Percentiles rank a stretch among this genome's conserved stretches.
Conservation (phyloP, 2,329 filamentous ascomycete species). For the Apiospora phragmitis region DNA sequence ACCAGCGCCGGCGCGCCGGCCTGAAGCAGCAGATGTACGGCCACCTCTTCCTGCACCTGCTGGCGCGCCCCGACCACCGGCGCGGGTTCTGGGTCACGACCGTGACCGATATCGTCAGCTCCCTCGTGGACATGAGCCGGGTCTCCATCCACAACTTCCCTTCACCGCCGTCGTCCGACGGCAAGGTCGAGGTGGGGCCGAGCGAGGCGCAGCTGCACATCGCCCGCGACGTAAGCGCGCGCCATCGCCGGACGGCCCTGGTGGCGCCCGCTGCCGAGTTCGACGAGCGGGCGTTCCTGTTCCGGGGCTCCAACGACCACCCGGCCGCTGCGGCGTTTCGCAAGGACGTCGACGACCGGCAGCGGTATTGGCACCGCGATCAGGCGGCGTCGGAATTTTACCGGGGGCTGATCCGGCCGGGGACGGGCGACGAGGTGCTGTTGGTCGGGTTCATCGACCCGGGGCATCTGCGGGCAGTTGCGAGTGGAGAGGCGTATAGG, state of each 20-base stretch:
- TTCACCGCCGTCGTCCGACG: conserved; percentile 5
- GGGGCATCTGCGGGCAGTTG: not conserved
- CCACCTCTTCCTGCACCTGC: conserved; percentile 14
- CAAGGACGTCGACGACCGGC: conserved; percentile 18
- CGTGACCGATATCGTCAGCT: conserved; percentile 17
- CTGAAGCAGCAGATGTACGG: conserved; percentile 15
- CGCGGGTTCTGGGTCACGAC: conserved; percentile 16
- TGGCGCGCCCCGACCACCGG: conserved; percentile 7
- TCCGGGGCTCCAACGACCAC: conserved; percentile 15
- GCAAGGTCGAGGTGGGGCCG: not conserved
- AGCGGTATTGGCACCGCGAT: conserved; percentile 16
- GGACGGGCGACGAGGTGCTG: conserved; percentile 18
- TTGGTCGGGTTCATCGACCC: conserved; percentile 16
- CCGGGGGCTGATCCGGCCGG: conserved; percentile 12
- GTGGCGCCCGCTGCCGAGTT: conserved; percentile 13
- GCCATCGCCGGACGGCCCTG: conserved; percentile 8
- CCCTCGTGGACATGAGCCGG: conserved; percentile 17
- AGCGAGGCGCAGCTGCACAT: conserved; percentile 8
- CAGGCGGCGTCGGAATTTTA: conserved; percentile 14
- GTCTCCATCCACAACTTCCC: conserved; percentile 14
- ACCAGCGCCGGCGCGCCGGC: conserved; percentile 10
- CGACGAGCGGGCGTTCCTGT: conserved; percentile 18
- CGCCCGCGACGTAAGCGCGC: conserved; percentile 8
- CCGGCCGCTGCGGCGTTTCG: conserved; percentile 12
- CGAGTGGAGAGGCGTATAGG: not conserved